Percentiles rank a stretch among this genome's conserved stretches.
phyloP scores from a whole-genome alignment of 768 basidiomycete genomes.

The Leccinum obscurum region DNA sequence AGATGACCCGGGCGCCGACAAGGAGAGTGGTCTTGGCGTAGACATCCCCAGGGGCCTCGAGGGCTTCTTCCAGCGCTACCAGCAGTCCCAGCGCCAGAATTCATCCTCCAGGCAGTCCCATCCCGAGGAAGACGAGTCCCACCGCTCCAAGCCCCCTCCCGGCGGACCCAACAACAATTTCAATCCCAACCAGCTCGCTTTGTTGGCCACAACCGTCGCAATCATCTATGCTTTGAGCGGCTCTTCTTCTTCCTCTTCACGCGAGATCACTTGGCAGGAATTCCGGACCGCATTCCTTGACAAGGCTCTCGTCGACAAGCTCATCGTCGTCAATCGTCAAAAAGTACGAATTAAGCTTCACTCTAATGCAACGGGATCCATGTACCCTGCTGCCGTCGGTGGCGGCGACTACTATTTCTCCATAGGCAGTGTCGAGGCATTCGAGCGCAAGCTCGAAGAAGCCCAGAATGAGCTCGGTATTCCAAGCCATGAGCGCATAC shows the following conservation, averaged over 20 bases:
- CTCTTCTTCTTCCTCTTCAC: slow-evolving; percentile 49
- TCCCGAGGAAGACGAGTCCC: slow-evolving; percentile 30
- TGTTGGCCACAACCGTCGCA: slow-evolving; percentile 59
- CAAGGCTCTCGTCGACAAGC: slow-evolving; percentile 92
- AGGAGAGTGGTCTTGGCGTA: slow-evolving; percentile 27
- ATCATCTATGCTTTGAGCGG: slow-evolving; percentile 62
- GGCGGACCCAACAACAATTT: slow-evolving; percentile 49
- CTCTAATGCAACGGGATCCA: slow-evolving; percentile 79
- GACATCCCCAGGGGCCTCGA: slow-evolving; percentile 68
- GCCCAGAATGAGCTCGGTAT: slow-evolving; percentile 93
- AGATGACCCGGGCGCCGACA: slow-evolving; percentile 34
- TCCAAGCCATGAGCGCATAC: slow-evolving; percentile 89
- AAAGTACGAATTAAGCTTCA: slow-evolving; percentile 92
- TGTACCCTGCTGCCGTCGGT: slow-evolving; percentile 62
- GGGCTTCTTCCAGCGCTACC: slow-evolving; percentile 76
- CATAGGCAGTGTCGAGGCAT: slow-evolving; percentile 95
- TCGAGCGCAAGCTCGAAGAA: slow-evolving; percentile 93
- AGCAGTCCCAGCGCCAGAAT: slow-evolving; percentile 38
- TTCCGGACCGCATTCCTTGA: slow-evolving; percentile 97
- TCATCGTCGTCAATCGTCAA: slow-evolving; percentile 87
- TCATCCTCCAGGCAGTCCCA: slow-evolving; percentile 30
- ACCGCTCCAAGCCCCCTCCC: slow-evolving; percentile 48
- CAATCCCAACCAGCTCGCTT: slow-evolving; percentile 54
- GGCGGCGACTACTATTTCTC: slow-evolving; percentile 87
- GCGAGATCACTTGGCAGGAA: slow-evolving; percentile 99